Percentiles rank a stretch among this genome's conserved stretches.
Conservation (phyloP, 2,329 filamentous ascomycete genomes). For the Xylariaceae sp. region DNA sequence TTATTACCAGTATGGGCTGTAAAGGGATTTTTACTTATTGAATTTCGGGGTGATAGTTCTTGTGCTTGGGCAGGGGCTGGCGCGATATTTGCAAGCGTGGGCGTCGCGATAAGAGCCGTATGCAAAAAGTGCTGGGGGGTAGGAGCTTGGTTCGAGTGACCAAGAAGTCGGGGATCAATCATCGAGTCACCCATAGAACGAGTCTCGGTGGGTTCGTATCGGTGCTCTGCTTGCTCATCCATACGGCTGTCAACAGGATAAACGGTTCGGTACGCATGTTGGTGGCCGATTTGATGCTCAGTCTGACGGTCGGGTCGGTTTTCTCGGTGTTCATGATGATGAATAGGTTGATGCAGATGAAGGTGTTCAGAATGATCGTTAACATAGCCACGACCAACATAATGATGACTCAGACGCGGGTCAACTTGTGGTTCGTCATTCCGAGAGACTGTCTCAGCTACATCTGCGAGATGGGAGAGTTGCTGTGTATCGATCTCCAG, state of each 20-base stretch:
- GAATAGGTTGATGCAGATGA: neutral
- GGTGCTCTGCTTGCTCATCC: conserved; percentile 10
- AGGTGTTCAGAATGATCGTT: conserved; percentile 11
- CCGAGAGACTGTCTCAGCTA: conserved; percentile 22
- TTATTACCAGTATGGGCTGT: conserved; percentile 25
- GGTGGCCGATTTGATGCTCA: conserved; percentile 10
- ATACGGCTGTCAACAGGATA: conserved; percentile 9
- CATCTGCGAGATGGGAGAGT: conserved; percentile 32
- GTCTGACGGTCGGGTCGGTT: neutral
- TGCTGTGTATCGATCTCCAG: conserved; percentile 21
- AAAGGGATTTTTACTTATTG: conserved; percentile 31
- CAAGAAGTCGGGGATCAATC: conserved; percentile 28
- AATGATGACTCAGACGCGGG: neutral
- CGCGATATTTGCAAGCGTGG: conserved; percentile 27
- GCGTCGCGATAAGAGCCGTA: conserved; percentile 34
- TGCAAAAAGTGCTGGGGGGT: conserved; percentile 31
- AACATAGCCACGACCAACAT: neutral
- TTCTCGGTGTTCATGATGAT: neutral
- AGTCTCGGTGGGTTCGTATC: conserved; percentile 10
- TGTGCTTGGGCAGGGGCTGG: conserved; percentile 23
- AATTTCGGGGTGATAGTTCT: conserved; percentile 15
- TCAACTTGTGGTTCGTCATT: conserved; percentile 13
- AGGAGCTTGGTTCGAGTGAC: conserved; percentile 16
- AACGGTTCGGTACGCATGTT: neutral
- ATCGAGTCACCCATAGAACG: conserved; percentile 18